Evolutionary conservation across 306 rosid species (phyloP), one percentile per base, ranked within the genome.

Genomic region (Rubus idaeus): DNA sequence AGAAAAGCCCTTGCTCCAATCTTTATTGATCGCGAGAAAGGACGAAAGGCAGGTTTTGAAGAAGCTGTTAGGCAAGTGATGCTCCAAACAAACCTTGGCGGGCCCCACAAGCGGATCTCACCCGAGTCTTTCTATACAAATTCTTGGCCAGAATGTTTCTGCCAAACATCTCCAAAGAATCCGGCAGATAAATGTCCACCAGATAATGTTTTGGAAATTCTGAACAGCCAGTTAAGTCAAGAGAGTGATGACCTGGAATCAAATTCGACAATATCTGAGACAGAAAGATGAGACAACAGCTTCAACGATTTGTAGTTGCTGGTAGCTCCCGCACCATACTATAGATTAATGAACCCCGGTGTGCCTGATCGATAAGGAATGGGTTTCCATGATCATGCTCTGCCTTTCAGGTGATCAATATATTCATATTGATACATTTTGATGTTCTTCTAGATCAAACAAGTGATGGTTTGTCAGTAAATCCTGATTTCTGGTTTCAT

Each of bases 81-180:
- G 98, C 91, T 88, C 11, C 87, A 68, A 76, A 96, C 98, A 3
- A 91, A 84, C 85, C 93, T 92, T 53, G 98, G 99, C 2, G 94
- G 91, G 77, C 97, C 98, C 77, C 97, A 96, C 77, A 87, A 92
- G 80, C 88, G 98, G 30, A 78, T 91, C 44, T 10, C 93, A 39
- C 99, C 99, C 0, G 99, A 96, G 84, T 96, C 97, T 39, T 87
- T 96, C 89, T 96, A 96, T 78, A 96, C 99, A 47, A 96, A 96
- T 87, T 93, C 99, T 66, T 96, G 99, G 99, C 97, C 97, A 30
- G 99, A 96, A 79, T 96, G 99, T 84, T 96, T 96, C 90, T 96
- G 99, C 77, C 89, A 87, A 84, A 82, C 84, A 74, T 78, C 96
- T 68, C 71, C 98, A 0, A 53, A 78, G 86, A 87, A 87, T 78